phyloP scores from a whole-genome alignment of 2,329 filamentous ascomycete species.

The Harringtonia aguacate region DNA sequence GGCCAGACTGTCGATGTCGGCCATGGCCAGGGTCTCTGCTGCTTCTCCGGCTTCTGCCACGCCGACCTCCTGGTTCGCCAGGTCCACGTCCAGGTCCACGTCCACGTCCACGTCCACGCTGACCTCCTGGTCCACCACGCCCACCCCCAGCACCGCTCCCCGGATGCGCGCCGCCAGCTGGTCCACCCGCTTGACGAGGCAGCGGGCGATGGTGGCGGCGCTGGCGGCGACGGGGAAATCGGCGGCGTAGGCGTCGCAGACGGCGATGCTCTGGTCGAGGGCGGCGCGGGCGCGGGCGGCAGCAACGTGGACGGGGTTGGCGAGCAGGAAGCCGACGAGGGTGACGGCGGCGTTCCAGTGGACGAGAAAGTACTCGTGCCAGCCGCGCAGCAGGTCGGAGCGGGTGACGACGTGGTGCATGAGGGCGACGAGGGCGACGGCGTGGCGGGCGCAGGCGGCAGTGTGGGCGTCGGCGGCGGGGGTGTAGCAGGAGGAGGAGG shows the following conservation, averaged over 20 bases:
- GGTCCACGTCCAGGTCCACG: not conserved
- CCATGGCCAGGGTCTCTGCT: not conserved
- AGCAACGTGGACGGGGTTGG: conserved; percentile 20
- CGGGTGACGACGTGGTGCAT: conserved; percentile 21
- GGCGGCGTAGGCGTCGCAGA: conserved; percentile 24
- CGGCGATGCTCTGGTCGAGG: conserved; percentile 21
- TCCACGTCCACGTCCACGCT: not conserved
- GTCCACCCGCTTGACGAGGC: not conserved
- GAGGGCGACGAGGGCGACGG: conserved; percentile 24
- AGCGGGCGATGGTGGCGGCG: conserved; percentile 20
- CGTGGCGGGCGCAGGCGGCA: conserved; percentile 20
- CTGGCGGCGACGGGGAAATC: conserved; percentile 22
- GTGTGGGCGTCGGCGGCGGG: conserved; percentile 18
- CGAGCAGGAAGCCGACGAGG: conserved; percentile 28
- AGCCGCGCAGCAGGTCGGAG: conserved; percentile 23
- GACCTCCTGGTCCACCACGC: too few relatives aligned
- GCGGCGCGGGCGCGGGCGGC: conserved; percentile 19
- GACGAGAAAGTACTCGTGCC: conserved; percentile 28
- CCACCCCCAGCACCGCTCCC: not conserved
- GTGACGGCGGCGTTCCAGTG: conserved; percentile 31
- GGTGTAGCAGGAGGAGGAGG: not conserved
- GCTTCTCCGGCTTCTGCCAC: not conserved
- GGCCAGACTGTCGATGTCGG: not conserved
- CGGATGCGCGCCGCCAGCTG: not conserved
- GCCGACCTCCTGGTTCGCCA: too few relatives aligned